Percentiles rank a stretch among this genome's conserved stretches.
phyloP scores from a whole-genome alignment of 805 yeast species.

The Nakazawaea pomicola region DNA sequence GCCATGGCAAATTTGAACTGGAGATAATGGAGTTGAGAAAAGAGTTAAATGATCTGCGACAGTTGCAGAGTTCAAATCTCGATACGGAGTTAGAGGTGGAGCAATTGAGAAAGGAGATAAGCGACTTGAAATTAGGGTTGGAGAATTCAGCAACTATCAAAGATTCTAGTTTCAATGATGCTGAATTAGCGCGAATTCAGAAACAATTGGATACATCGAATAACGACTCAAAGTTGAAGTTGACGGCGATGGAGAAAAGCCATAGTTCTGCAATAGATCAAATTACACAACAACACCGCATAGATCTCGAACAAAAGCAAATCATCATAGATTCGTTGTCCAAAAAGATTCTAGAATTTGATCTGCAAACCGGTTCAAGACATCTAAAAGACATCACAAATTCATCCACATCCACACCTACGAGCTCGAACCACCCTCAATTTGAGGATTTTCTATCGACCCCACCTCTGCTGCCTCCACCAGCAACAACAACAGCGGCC shows the following conservation, averaged over 20 bases:
- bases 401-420: not conserved
- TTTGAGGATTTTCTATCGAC: no score
- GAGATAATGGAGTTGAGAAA: slow-evolving; percentile 14
- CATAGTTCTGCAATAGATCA: not conserved
- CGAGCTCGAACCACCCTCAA: not conserved
- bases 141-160: no score
- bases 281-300: not conserved
- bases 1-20: not conserved
- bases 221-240: slow-evolving; percentile 17
- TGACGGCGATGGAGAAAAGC: slow-evolving; percentile 20
- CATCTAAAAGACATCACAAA: slow-evolving; percentile 1
- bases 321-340: slow-evolving; percentile 5
- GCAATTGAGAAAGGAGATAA: no score
- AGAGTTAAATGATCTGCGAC: no score
- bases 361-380: not conserved
- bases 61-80: no score
- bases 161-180: no score
- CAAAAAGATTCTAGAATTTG: slow-evolving; percentile 4
- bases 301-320: slow-evolving; percentile 7
- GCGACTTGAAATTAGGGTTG: no score
- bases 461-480: not conserved
- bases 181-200: no score
- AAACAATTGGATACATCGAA: no score
- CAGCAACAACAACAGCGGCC: not conserved
- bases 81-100: no score